Percentiles rank a stretch among this genome's conserved stretches.
Conservation (phyloP, 495 filamentous ascomycete genomes). For the Penicillium coffeae region DNA sequence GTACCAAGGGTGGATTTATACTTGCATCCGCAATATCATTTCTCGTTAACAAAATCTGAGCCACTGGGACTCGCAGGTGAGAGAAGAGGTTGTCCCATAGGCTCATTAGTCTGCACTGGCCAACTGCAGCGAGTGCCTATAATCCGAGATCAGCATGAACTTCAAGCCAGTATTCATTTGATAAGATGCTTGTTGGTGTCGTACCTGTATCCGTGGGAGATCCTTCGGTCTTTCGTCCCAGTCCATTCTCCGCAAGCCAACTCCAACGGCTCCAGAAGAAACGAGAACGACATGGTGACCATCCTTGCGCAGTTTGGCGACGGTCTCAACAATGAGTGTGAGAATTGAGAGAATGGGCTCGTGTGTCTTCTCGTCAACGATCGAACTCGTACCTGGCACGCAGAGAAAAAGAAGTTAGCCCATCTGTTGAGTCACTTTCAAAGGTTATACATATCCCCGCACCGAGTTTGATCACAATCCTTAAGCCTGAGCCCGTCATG, state of each 20-base stretch:
- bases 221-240: conserved; percentile 85
- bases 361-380: conserved; percentile 96
- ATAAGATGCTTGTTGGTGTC: not conserved
- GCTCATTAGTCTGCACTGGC: conserved; percentile 92
- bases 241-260: conserved; percentile 85
- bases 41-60: conserved; percentile 91
- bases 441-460: conserved; percentile 31
- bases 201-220: conserved; percentile 76
- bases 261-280: conserved; percentile 93
- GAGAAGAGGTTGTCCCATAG: conserved; percentile 91
- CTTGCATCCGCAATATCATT: conserved; percentile 94
- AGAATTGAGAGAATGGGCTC: conserved; percentile 91
- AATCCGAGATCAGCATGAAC: conserved; percentile 5
- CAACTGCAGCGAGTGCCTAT: conserved; percentile 92
- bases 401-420: conserved; percentile 1
- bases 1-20: not conserved
- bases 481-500: conserved; percentile 43
- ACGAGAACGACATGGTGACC: conserved; percentile 93
- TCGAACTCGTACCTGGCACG: conserved; percentile 88
- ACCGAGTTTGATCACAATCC: conserved; percentile 95
- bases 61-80: conserved; percentile 83
- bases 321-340: conserved; percentile 88
- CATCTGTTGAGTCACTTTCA: conserved; percentile 8
- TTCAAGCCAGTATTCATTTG: too few relatives aligned
- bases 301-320: conserved; percentile 76